Base-by-base conservation (phyloP, 768 basidiomycete genomes). In the Symmetrospora coprosmae region DNA sequence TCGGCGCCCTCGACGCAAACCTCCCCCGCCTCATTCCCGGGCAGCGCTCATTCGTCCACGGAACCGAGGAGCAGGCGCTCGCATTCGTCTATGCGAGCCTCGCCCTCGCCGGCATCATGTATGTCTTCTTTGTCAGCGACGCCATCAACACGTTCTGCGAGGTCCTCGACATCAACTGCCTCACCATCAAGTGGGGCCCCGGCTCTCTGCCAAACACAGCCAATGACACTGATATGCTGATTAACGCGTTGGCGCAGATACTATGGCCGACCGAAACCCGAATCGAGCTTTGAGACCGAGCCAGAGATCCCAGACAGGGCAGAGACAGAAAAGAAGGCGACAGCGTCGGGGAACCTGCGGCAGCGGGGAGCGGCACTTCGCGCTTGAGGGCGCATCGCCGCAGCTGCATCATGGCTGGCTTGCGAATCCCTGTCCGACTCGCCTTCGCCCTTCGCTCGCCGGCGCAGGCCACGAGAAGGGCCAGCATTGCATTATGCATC, bases 151-250 rank as follows among this genome's bases (percentile, higher is more conserved):
- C 90, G 65, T 87, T 96, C 73, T 92, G 88, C 59, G 80, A 89
- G 62, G 84, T 84, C 73, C 78, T 92, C 63, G 92, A 92, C 13
- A 88, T 94, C 67, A 92, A 88, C 1, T 96, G 89, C 75, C 89
- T 94, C 69, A 88, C 86, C 16, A 89, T 94, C 43, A 77, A 82
- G 55, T 30, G 25, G 34, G 19, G 5, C 6, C 19, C 37, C 16
- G 5, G 51, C 21, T n/a, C 38, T 14, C n/a, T 46, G 9, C 13
- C 9, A 46, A 23, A 46, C 9, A 9, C 43, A 23, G 16, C 14
- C 25, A 23, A 25, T 25, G 9, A 25, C 13, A 11, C 13, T 11
- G 9, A 23, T 9, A 9, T 25, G 14, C 16, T 46, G 43, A 9
- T 11, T 25, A 46, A 9, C 21, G 9, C n/a, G n/a, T n/a, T n/a